These are phyloP conservation scores for Tarenaya hassleriana DNA, from an alignment of 345 rosid species.

Conservation along the genomic window DNA sequence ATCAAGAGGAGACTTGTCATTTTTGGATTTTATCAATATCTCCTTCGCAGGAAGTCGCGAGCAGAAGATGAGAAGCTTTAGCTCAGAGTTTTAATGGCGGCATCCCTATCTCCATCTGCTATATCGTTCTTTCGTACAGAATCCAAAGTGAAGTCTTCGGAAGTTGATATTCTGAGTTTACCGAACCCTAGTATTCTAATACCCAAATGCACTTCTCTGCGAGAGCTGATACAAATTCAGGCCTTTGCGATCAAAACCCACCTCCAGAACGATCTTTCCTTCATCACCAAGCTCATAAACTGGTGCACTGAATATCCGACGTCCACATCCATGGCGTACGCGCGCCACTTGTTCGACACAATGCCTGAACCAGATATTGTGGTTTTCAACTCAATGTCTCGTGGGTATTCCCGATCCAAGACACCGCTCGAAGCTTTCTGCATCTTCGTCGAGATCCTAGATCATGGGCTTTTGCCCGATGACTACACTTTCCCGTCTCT, in stretches of 20 bases:
- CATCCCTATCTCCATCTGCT: slow-evolving; percentile 22
- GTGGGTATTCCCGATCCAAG: slow-evolving; percentile 53
- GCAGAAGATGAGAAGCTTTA: slow-evolving; percentile 20
- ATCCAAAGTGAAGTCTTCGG: slow-evolving; percentile 1
- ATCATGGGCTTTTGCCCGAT: slow-evolving; percentile 41
- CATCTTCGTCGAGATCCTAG: slow-evolving; percentile 42
- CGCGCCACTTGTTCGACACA: slow-evolving; percentile 52
- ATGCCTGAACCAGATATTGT: slow-evolving; percentile 46
- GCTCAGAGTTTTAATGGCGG: slow-evolving; percentile 36
- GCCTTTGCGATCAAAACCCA: slow-evolving; percentile 57
- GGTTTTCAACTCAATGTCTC: slow-evolving; percentile 56
- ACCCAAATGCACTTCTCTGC: slow-evolving; percentile 44
- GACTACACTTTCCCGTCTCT: slow-evolving; percentile 69
- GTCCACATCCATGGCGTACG: slow-evolving; percentile 38
- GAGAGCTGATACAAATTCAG: slow-evolving; percentile 65
- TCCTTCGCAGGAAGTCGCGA: not conserved
- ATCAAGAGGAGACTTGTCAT: no score
- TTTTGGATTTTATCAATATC: slow-evolving; percentile 4
- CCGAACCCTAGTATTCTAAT: slow-evolving; percentile 36
- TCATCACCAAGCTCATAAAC: slow-evolving; percentile 54
- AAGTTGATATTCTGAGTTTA: slow-evolving; percentile 3
- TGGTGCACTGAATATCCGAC: slow-evolving; percentile 46
- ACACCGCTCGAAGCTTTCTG: slow-evolving; percentile 35
- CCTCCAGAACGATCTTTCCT: slow-evolving; percentile 37
- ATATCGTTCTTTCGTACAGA: slow-evolving; percentile 20